Evolutionary conservation across 495 filamentous ascomycete species (phyloP), one percentile per base, ranked within the genome.

Genomic region (Penicillium maclennaniae): DNA sequence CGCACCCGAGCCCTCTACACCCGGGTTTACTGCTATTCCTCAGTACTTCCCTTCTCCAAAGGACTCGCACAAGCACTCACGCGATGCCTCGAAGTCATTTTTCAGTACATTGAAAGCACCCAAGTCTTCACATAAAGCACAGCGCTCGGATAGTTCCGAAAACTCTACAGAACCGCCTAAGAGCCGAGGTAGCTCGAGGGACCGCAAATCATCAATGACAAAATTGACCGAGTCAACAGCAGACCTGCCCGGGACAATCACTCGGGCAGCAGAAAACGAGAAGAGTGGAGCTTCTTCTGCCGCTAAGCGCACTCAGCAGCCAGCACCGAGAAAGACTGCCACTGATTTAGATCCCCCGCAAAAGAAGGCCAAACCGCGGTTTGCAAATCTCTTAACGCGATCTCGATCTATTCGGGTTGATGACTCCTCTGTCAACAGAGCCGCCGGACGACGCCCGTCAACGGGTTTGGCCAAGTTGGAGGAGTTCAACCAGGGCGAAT

Each of bases 391-490:
- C 20, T 69, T 91, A 16, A 78, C 77, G 27, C 83, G 88, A 37
- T 85, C 85, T 25, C 84, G 81, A 47, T 91, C 88, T 9, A 81
- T 86, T 49, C 83, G 85, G 20, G 51, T 74, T 12, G 78, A 80
- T 47, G 76, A 80, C 12, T 68, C 65, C 7, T 67, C 74, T 15
- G 59, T 53, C 20, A 65, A 62, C 45, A 68, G 67, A 56, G 58
- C 65, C 38, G 56, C 66, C 20, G 63, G 65, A 21, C 62, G 72
- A 55, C 74, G 72, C 19, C 78, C 79, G 16, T 76, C 74, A 14
- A 75, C 69, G 10, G 69, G 71, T 21, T 60, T 76, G 9, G 66
- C 72, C 44, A 75, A 63, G 46, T 58, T 78, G 20, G 71, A 76
- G 38, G 72, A 78, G 45, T 66, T 61, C 46, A 67, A 43, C 26